Evolutionary conservation across 495 filamentous ascomycete species (phyloP).

Genomic region (Pyrenopolyporus hunteri): DNA sequence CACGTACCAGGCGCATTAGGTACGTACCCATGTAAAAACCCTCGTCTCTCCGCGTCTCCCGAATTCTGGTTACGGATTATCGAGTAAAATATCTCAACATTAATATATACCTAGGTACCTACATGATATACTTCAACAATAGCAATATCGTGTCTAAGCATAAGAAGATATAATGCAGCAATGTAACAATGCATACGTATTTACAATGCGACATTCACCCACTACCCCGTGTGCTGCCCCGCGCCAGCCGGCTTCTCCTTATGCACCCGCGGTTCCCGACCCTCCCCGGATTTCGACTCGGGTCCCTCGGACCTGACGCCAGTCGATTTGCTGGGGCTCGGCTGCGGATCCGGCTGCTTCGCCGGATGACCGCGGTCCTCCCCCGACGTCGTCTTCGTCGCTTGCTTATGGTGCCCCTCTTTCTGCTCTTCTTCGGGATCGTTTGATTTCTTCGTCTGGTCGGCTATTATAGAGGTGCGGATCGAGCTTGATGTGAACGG

Average conservation of each 20-base stretch:
- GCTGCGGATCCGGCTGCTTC: conserved; percentile 34
- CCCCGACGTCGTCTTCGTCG: background rate
- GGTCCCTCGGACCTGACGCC: conserved; percentile 27
- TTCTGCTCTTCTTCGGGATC: conserved; percentile 6
- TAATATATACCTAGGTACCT: no score
- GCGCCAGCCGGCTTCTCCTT: conserved; percentile 10
- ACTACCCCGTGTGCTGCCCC: conserved; percentile 3
- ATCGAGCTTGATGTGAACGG: conserved; percentile 5
- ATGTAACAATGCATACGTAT: no score
- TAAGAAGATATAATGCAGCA: no score
- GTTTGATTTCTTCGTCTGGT: conserved; percentile 31
- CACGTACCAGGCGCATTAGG: no score
- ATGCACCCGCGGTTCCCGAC: conserved; percentile 9
- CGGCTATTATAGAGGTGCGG: background rate
- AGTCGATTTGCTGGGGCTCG: conserved; percentile 21
- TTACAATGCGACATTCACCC: no score
- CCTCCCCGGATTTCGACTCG: conserved; percentile 25
- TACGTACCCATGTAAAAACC: no score
- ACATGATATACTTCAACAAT: no score
- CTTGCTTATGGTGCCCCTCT: conserved; percentile 16
- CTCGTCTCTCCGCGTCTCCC: background rate
- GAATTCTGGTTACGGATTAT: conserved; percentile 6
- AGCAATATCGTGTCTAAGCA: no score
- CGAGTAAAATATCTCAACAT: background rate
- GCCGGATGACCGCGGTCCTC: conserved; percentile 6